These are phyloP conservation scores for Naegleria lovaniensis DNA, from an alignment of 208 protist species.

Conservation along the genomic window DNA sequence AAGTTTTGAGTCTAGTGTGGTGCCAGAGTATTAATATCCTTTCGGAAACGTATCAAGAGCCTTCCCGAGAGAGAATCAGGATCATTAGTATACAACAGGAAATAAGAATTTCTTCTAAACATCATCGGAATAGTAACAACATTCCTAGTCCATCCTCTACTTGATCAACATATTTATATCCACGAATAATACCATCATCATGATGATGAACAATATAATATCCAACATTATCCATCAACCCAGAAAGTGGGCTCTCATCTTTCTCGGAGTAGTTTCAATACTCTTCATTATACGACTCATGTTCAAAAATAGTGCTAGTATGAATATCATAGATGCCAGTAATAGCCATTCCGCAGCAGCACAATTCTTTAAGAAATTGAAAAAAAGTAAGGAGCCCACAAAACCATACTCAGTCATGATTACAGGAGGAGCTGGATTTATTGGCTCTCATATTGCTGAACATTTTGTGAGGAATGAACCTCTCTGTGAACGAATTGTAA, in stretches of 20 bases:
- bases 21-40: too few species aligned
- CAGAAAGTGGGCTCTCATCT: not conserved
- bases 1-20: too few species aligned
- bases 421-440: conserved; percentile 32
- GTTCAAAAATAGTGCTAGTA: not conserved
- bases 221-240: not conserved
- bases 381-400: not conserved
- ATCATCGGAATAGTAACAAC: too few species aligned
- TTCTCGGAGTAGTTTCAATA: not conserved
- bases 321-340: too few species aligned
- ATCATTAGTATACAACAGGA: too few species aligned
- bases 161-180: too few species aligned
- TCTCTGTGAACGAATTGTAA: conserved; percentile 2
- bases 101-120: too few species aligned
- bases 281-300: not conserved
- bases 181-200: too few species aligned
- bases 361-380: not conserved
- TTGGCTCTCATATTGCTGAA: conserved; percentile 33
- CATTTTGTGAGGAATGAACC: conserved; percentile 8
- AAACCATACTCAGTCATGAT: not conserved
- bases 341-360: not conserved
- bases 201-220: too few species aligned
- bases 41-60: too few species aligned
- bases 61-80: too few species aligned
- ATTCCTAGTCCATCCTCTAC: too few species aligned